Evolutionary conservation across 352 stramenopile species (phyloP), one percentile per base, ranked within the genome.

Genomic region (Albugo laibachii): DNA sequence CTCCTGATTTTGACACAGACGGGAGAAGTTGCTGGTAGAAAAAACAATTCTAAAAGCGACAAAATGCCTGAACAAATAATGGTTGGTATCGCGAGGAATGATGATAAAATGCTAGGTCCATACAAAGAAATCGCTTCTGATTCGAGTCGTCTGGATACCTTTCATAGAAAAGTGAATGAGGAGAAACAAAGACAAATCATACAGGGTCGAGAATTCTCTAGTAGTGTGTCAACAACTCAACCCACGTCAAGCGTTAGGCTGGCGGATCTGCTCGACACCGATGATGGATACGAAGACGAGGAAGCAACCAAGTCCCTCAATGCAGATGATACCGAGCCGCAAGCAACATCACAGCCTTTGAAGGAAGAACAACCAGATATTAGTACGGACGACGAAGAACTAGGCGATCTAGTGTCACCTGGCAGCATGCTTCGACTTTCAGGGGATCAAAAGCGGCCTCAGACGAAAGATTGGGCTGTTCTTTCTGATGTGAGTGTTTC

Each of bases 381-480:
- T 4, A 31, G 48, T 1, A 41, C 18, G 18, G 19, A 41, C 3
- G 24, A 31, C 24, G 24, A 31, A 31, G 24, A 31, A 10, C 24
- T 31, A 8, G 24, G 3, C 3, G 24, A 31, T 31, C 24, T 43
- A 43, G 3, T 24, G 16, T 43, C 16, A 8, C 16, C 38, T 24
- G 16, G 38, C 3, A 43, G 38, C 16, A 19, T 43, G 38, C 38
- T 43, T 19, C 38, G 8, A 43, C 16, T 43, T 8, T 24, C 38
- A 43, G 3, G 8, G 8, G 38, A 43, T 31, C 24, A 31, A 8
- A 31, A 31, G 38, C 38, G 38, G 8, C 3, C 38, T 43, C 38
- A 54, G 42, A 50, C 58, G 5, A 74, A 65, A 2, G 70, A 91
- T 37, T 91, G 74, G 74, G 78, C 78, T 14, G 86, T 70, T 19